Base-by-base conservation (phyloP, 164 flowering plant genomes). In the Tetrastigma voinierianum region DNA sequence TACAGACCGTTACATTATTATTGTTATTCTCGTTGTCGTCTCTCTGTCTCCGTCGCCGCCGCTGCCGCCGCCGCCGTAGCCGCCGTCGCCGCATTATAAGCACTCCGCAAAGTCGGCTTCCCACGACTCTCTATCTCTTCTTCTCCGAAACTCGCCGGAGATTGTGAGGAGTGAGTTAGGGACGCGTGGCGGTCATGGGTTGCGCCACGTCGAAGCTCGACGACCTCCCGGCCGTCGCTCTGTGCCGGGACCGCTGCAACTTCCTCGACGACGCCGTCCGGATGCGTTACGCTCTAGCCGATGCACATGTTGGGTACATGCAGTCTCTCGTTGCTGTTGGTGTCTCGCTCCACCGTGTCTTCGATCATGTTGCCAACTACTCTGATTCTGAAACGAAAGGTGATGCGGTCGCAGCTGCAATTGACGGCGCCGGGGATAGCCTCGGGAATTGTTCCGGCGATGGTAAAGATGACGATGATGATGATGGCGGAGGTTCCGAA, bases 171-270 rank as follows among this genome's bases (percentile, higher is more conserved):
- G 40, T 32, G 40, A 32, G 40, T 32, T 4, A 32, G 40, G 40
- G 40, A 32, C 40, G 40, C 40, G 40, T 32, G 40, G 40, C 40
- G 6, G 40, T 45, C 65, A 86, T 86, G 90, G 90, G 90, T 43
- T 84, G 90, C 64, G 10, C 78, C 46, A 67, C 67, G 54, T 86
- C 90, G 4, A 84, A 70, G 62, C 71, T 82, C 47, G 81, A 84
- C 73, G 73, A 76, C 54, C 69, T 79, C 14, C 86, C 80, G 51
- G 86, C 86, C 13, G 87, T 84, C 25, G 62, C 75, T 19, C 74
- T 86, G 1, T 86, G 90, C 72, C 84, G 83, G 13, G 83, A 84
- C 69, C 84, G 90, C 48, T 76, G 82, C 66, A 60, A 19, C 8
- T 76, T 67, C 68, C 75, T 84, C 43, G 76, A 76, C 7, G 79